Conservation (phyloP, 1,139 yeast species). For the Kodamaea anthophila region DNA sequence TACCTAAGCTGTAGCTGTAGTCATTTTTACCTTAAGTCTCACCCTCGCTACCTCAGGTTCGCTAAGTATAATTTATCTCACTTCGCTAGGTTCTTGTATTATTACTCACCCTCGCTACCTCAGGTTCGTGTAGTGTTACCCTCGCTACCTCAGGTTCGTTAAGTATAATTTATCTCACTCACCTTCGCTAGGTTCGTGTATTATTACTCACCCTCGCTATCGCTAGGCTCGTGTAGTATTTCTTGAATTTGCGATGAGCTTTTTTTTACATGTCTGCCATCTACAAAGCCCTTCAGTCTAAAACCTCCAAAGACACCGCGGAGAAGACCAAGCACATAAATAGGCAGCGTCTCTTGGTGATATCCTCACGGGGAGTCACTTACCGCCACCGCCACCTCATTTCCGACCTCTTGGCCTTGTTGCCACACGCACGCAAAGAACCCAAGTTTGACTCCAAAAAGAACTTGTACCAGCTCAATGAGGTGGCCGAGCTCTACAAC, state of each 20-base stretch:
- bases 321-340: conserved; percentile 55
- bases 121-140: too few species aligned
- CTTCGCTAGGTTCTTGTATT: too few species aligned
- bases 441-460: conserved; percentile 94
- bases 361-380: conserved; percentile 92
- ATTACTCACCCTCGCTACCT: too few species aligned
- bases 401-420: conserved; percentile 65
- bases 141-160: too few species aligned
- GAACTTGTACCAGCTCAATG: conserved; percentile 81
- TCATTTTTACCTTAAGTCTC: too few species aligned
- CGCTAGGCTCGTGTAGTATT: neutral
- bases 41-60: too few species aligned
- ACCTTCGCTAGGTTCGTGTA: too few species aligned
- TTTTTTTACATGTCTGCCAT: conserved; percentile 47
- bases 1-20: too few species aligned
- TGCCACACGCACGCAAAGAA: conserved; percentile 96
- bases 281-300: conserved; percentile 62
- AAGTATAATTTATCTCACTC: too few species aligned
- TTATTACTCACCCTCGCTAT: too few species aligned
- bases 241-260: neutral
- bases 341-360: conserved; percentile 76
- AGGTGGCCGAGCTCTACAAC: conserved; percentile 93
- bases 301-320: conserved; percentile 36
- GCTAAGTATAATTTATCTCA: too few species aligned
- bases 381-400: conserved; percentile 94